A percentile compares a stretch with the other conserved stretches of the same genome.
These are phyloP conservation scores for Symbiodinium pilosum DNA, from an alignment of 73 alveolate genomes.

Conservation along the genomic window DNA sequence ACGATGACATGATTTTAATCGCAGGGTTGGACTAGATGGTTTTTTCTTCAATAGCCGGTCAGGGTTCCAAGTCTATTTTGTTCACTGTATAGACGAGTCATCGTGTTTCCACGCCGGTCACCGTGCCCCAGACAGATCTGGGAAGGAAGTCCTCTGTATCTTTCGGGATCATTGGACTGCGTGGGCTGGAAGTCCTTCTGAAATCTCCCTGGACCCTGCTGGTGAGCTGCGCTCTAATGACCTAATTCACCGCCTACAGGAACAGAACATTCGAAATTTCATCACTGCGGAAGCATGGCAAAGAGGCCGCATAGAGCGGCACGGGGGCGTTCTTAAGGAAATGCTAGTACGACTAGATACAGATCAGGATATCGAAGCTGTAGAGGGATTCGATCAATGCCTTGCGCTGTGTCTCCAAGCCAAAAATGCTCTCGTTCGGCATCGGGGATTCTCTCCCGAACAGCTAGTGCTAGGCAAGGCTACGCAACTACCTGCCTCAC, in stretches of 20 bases:
- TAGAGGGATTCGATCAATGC: not conserved
- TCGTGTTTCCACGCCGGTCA: not conserved
- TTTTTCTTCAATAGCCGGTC: not conserved
- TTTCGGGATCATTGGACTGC: not conserved
- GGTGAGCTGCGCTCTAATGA: not conserved
- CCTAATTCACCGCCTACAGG: not conserved
- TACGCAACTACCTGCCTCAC: not conserved
- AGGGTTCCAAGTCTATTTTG: not conserved
- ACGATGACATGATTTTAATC: not conserved
- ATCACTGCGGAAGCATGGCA: slow-evolving; percentile 19
- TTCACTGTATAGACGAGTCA: no score
- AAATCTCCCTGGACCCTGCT: not conserved
- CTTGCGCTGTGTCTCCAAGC: not conserved
- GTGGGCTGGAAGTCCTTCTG: not conserved
- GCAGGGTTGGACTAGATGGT: not conserved
- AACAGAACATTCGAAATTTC: not conserved
- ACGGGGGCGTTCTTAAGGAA: not conserved
- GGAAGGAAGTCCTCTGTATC: no score
- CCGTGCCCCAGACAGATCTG: not conserved
- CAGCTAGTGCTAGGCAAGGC: not conserved
- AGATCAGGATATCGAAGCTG: not conserved
- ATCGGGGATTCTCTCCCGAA: not conserved
- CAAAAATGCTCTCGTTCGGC: not conserved
- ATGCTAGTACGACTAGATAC: not conserved
- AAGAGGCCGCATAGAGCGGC: not conserved